A percentile compares a stretch with the other conserved stretches of the same genome.
phyloP scores from a whole-genome alignment of 2,329 filamentous ascomycete species.

The Ceratocystis eucalypticola region DNA sequence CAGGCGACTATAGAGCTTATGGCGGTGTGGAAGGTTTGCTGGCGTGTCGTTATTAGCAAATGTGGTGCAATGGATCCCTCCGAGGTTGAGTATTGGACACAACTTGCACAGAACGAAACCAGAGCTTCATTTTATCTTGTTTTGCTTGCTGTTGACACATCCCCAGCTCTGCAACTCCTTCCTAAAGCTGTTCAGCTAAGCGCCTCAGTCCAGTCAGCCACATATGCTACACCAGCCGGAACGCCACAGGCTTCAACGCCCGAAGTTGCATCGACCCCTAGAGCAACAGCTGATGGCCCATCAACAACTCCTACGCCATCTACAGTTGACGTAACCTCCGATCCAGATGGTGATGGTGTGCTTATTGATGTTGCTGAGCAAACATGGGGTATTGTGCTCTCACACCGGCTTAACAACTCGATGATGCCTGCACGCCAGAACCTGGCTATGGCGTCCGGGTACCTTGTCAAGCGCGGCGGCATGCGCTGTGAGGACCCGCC shows the following conservation, averaged over 20 bases:
- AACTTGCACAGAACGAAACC: constrained; percentile 38
- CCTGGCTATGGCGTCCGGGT: constrained; percentile 49
- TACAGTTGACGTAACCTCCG: constrained; percentile 29
- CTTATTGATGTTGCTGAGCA: constrained; percentile 62
- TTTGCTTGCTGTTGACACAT: constrained; percentile 51
- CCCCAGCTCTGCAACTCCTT: constrained; percentile 49
- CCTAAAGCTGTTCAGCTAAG: constrained; percentile 41
- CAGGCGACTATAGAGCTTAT: constrained; percentile 62
- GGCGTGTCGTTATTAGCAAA: constrained; percentile 64
- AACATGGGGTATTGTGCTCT: constrained; percentile 59
- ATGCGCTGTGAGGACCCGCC: constrained; percentile 43
- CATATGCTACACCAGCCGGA: constrained; percentile 50
- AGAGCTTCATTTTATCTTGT: constrained; percentile 41
- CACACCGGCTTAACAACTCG: constrained; percentile 51
- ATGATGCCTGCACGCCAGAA: constrained; percentile 40
- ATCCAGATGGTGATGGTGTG: constrained; percentile 48
- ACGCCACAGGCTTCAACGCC: constrained; percentile 48
- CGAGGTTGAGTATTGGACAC: constrained; percentile 49
- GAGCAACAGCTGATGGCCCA: constrained; percentile 45
- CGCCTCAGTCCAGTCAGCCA: constrained; percentile 24
- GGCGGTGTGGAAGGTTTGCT: constrained; percentile 54
- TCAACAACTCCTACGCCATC: constrained; percentile 30
- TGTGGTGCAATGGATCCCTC: constrained; percentile 52
- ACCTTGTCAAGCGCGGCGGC: constrained; percentile 51
- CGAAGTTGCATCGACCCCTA: constrained; percentile 46